Base-by-base conservation (phyloP, 2,329 filamentous ascomycete genomes). In the Mariannaea elegans region DNA sequence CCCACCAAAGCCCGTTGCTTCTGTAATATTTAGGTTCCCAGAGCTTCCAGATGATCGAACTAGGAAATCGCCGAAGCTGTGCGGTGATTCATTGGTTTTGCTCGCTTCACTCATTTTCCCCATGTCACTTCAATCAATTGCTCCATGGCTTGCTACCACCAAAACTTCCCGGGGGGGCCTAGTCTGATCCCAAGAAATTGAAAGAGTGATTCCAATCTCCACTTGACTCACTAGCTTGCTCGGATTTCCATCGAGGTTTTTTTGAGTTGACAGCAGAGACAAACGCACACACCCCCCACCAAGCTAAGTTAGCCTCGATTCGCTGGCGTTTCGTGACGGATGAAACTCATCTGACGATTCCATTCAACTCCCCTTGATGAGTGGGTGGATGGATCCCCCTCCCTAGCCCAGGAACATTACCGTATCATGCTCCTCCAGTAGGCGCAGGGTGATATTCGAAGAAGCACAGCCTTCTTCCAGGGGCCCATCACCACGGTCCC, bases 21-120 rank as follows among this genome's bases (percentile, higher is more conserved):
- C 19, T 44, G 5, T 24, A 8, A n/a, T 21, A 8, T 36, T 4
- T 24, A 44, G 8, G 39, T 41, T 7, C 56, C 14, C 27, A 16
- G 29, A 42, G 36, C 51, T 29, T 36, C 50, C 29, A 18, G 39
- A 39, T 50, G 29, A 49, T 49, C 56, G 10, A 45, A 44, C 42
- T 32, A 27, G 56, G 56, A 54, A 59, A 50, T 50, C 50, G 48
- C 56, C 56, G 56, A 50, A 50, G 56, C 49, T 49, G 49, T 58
- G 56, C 42, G 34, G 34, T 31, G 5, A 27, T 31, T 23, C 10
- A 19, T 52, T 45, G 42, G 49, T 53, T 29, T 53, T 23, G 34
- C 21, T 36, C 27, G 47, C 34, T 39, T 23, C 24, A 42, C 47
- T 41, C 9, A 44, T 34, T 27, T 42, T 21, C 36, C 47, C 49